These are phyloP conservation scores for Eucalyptus pauciflora DNA, from an alignment of 345 rosid species.

Conservation along the genomic window DNA sequence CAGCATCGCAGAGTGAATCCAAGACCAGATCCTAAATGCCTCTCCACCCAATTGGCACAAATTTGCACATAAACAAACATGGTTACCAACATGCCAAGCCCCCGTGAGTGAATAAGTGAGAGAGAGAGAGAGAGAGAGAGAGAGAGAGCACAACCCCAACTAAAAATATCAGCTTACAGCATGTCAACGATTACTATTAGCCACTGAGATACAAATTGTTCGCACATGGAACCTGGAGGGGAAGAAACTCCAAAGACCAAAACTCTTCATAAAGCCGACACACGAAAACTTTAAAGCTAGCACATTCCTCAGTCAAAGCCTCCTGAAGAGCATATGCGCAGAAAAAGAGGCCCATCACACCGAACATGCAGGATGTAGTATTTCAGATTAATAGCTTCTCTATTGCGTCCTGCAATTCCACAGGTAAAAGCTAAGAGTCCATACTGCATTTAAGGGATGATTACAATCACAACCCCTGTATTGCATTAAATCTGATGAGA, in stretches of 20 bases:
- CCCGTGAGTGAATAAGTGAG: background rate
- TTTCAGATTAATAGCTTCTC: constrained; percentile 81
- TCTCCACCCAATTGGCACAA: background rate
- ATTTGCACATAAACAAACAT: background rate
- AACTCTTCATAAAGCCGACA: background rate
- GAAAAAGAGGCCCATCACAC: constrained; percentile 83
- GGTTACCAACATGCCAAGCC: background rate
- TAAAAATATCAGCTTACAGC: background rate
- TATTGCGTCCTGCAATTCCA: constrained; percentile 69
- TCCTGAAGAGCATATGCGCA: constrained; percentile 15
- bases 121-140: background rate
- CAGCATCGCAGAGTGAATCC: background rate
- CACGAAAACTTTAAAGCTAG: background rate
- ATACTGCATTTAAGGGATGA: background rate
- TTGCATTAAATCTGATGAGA: background rate
- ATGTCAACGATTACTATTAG: background rate
- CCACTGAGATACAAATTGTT: background rate
- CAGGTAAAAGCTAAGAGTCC: background rate
- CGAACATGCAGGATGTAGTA: constrained; percentile 7
- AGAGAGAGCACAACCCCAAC: background rate
- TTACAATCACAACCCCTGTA: background rate
- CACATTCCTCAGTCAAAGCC: constrained; percentile 60
- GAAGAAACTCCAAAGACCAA: background rate
- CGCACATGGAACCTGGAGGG: background rate
- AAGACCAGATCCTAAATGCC: background rate